Percentiles rank a stretch among this genome's conserved stretches.
Conservation (phyloP, 2,329 filamentous ascomycete genomes). For the Parastagonospora nodorum region DNA sequence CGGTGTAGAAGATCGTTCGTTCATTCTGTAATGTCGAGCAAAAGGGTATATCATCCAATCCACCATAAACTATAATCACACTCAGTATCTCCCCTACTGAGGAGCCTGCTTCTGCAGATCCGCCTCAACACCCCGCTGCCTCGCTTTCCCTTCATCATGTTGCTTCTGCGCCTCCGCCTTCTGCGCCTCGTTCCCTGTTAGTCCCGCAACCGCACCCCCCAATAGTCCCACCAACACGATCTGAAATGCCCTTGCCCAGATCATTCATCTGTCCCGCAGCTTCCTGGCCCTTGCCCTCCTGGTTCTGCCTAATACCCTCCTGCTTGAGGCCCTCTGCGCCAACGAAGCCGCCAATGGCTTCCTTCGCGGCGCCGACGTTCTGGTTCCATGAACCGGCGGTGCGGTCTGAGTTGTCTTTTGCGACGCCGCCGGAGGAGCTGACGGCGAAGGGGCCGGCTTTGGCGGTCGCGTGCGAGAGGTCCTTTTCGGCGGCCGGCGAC, state of each 20-base stretch:
- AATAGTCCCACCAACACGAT: conserved; percentile 68
- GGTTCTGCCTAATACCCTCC: conserved; percentile 77
- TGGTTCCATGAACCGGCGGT: conserved; percentile 80
- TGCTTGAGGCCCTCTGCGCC: conserved; percentile 78
- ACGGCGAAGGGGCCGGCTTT: conserved; percentile 76
- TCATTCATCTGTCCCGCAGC: conserved; percentile 82
- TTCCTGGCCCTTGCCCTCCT: conserved; percentile 79
- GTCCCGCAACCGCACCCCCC: conserved; percentile 71
- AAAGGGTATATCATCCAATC: conserved; percentile 24
- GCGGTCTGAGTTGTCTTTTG: conserved; percentile 75
- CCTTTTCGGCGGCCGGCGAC: conserved; percentile 69
- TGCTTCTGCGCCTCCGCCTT: conserved; percentile 69
- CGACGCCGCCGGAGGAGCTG: conserved; percentile 70
- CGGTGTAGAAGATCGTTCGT: too few relatives aligned
- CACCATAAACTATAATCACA: not conserved
- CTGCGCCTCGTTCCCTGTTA: conserved; percentile 72
- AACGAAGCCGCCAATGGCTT: conserved; percentile 74
- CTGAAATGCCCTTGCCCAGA: conserved; percentile 64
- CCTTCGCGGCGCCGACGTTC: conserved; percentile 84
- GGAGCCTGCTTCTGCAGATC: conserved; percentile 74
- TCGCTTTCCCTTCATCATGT: conserved; percentile 83
- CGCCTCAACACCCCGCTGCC: conserved; percentile 79
- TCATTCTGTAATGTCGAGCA: not conserved
- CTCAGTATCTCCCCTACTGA: conserved; percentile 12
- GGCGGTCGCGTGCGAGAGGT: conserved; percentile 74